phyloP scores from a whole-genome alignment of 768 basidiomycete species.

The Pisolithus orientalis region DNA sequence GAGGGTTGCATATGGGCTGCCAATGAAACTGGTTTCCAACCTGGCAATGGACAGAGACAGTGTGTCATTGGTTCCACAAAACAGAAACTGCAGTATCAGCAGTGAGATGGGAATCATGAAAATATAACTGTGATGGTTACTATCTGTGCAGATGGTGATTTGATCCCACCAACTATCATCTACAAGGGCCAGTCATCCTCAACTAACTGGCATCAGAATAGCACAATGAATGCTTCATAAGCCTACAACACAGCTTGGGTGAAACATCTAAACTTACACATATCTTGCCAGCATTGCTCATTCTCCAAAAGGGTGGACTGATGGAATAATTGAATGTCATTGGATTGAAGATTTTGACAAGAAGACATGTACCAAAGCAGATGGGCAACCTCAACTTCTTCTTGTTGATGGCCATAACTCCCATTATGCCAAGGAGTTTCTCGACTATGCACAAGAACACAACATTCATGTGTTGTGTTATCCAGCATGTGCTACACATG shows the following conservation, averaged over 20 bases:
- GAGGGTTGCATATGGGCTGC: neutral
- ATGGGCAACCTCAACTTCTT: conserved; percentile 24
- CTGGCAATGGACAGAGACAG: conserved; percentile 1
- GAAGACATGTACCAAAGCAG: conserved; percentile 18
- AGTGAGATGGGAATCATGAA: conserved; percentile 14
- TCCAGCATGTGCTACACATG: conserved; percentile 40
- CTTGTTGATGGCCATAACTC: conserved; percentile 13
- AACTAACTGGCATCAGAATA: conserved; percentile 23
- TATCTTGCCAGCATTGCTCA: conserved; percentile 14
- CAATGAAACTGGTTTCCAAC: conserved; percentile 9
- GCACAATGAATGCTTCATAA: conserved; percentile 18
- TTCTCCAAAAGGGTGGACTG: conserved; percentile 17
- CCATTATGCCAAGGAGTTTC: conserved; percentile 14
- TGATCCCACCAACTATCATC: conserved; percentile 23
- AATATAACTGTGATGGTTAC: conserved; percentile 27
- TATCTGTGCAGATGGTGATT: conserved; percentile 35
- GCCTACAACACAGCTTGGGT: conserved; percentile 18
- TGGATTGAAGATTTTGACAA: conserved; percentile 27
- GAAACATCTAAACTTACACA: conserved; percentile 25
- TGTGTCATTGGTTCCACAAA: conserved; percentile 2
- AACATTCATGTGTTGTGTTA: conserved; percentile 38
- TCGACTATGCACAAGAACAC: conserved; percentile 22
- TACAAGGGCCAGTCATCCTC: conserved; percentile 28
- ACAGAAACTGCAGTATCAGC: conserved; percentile 10
- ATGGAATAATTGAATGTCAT: conserved; percentile 19